phyloP scores from a whole-genome alignment of 2,329 filamentous ascomycete species.

The Scedosporium aurantiacum region DNA sequence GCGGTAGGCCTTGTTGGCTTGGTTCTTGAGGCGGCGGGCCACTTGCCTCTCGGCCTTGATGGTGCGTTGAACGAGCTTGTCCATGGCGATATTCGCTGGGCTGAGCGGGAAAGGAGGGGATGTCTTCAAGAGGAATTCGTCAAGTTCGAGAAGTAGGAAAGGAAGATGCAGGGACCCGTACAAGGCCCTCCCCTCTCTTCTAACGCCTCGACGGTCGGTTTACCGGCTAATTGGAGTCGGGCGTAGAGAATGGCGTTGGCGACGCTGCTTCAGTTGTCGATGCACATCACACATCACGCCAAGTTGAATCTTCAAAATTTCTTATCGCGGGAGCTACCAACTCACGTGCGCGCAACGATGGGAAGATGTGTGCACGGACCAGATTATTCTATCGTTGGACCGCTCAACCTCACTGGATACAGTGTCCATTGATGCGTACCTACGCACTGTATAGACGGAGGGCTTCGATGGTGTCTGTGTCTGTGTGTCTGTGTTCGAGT shows the following conservation, averaged over 20 bases:
- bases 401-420: no score
- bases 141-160: background rate
- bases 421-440: no score
- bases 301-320: background rate
- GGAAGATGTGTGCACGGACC: background rate
- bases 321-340: background rate
- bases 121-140: background rate
- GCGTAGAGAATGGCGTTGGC: background rate
- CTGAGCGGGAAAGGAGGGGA: background rate
- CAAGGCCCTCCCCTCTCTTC: background rate
- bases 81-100: conserved; percentile 39
- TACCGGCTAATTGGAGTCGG: background rate
- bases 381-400: background rate
- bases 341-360: background rate
- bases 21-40: conserved; percentile 32
- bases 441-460: no score
- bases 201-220: background rate
- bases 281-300: background rate
- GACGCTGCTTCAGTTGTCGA: background rate
- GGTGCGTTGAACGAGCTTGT: conserved; percentile 59
- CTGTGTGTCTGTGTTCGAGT: no score
- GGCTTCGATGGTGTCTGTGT: no score
- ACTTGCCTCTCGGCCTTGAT: conserved; percentile 56
- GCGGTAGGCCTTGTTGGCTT: conserved; percentile 20
- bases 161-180: no score